phyloP scores from a whole-genome alignment of 2,329 filamentous ascomycete genomes.

The Hymenoscyphus fraxineus region DNA sequence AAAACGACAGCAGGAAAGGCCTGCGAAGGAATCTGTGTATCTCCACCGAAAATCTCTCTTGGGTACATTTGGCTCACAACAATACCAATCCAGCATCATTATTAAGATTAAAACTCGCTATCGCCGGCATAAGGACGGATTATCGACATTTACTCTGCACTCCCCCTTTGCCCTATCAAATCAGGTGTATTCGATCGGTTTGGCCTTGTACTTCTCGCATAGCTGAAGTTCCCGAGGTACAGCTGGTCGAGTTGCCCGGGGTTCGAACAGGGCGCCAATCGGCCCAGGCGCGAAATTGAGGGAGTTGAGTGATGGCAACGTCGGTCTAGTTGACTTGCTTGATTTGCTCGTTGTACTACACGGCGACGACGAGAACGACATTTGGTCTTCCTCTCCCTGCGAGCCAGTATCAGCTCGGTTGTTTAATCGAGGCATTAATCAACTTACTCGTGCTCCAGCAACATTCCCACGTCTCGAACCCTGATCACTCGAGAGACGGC shows the following conservation, averaged over 20 bases:
- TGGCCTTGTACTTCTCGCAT: neutral
- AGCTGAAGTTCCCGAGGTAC: neutral
- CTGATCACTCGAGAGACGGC: neutral
- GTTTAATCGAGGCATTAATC: neutral
- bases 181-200: neutral
- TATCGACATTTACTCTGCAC: neutral
- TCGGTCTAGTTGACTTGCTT: neutral
- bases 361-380: constrained; percentile 1
- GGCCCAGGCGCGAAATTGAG: constrained; percentile 1
- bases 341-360: neutral
- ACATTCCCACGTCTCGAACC: neutral
- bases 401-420: neutral
- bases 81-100: neutral
- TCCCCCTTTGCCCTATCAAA: neutral
- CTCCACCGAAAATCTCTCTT: neutral
- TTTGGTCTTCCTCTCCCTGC: constrained; percentile 1
- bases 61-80: neutral
- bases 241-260: neutral
- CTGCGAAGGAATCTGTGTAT: neutral
- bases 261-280: constrained; percentile 2
- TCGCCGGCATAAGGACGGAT: neutral
- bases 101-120: neutral
- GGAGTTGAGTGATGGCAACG: constrained; percentile 3
- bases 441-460: constrained; percentile 1
- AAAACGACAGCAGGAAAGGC: neutral